These are phyloP conservation scores for Capsicum pubescens DNA, from an alignment of 257 asterid species.

Conservation along the genomic window DNA sequence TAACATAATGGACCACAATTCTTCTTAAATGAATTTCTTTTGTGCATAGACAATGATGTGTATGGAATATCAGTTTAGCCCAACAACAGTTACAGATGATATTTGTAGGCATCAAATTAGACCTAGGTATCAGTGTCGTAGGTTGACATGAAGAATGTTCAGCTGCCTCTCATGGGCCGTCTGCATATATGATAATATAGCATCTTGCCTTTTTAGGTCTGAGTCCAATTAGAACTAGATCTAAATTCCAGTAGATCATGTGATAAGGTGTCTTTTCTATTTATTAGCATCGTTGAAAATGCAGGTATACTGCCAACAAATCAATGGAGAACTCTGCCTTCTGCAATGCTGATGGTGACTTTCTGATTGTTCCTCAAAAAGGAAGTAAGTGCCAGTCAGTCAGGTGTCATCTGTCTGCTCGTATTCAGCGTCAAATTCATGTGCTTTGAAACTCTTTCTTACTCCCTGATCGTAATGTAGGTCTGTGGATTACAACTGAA, in stretches of 20 bases:
- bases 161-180: not conserved
- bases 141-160: not conserved
- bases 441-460: slow-evolving; percentile 20
- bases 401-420: not conserved
- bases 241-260: not conserved
- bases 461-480: slow-evolving; percentile 46
- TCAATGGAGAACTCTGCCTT: slow-evolving; percentile 92
- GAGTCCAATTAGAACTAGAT: not conserved
- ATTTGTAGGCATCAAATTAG: not conserved
- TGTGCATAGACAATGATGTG: not conserved
- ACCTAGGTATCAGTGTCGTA: not conserved
- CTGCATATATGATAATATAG: not conserved
- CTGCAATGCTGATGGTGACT: slow-evolving; percentile 98
- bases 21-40: not conserved
- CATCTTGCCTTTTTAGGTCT: not conserved
- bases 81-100: not conserved
- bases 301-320: slow-evolving; percentile 86
- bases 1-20: not conserved
- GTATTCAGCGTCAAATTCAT: not conserved
- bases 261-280: not conserved
- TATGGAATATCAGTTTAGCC: not conserved
- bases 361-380: slow-evolving; percentile 90
- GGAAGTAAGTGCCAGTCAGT: slow-evolving; percentile 71
- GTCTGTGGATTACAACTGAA: slow-evolving; percentile 91
- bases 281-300: slow-evolving; percentile 30